Evolutionary conservation across 306 rosid genomes (phyloP).

Genomic region (Nissolia schottii): DNA sequence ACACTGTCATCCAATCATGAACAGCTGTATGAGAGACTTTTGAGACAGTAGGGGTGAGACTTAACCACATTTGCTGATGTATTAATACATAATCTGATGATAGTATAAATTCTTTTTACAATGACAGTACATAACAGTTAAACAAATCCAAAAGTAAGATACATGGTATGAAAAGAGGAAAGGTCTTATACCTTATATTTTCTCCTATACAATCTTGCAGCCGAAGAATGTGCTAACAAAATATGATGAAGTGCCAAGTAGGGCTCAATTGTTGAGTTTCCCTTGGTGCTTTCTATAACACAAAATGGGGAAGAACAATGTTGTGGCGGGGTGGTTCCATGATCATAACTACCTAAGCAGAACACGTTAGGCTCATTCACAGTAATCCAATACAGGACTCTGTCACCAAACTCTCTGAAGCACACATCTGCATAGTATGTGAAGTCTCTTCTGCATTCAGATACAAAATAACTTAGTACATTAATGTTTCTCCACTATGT

Average conservation of each 20-base stretch:
- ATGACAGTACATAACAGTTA: too few species aligned
- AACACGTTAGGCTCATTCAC: constrained; percentile 50
- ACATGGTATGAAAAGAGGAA: not conserved
- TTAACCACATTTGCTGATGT: too few species aligned
- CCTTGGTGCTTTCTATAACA: not conserved
- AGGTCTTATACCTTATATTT: constrained; percentile 32
- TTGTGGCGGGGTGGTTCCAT: constrained; percentile 32
- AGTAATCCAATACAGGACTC: constrained; percentile 42
- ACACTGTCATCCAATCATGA: too few species aligned
- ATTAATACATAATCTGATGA: too few species aligned
- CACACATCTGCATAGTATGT: constrained; percentile 45
- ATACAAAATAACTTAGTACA: not conserved
- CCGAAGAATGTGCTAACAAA: constrained; percentile 56
- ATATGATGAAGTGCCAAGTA: constrained; percentile 46
- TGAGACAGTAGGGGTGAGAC: too few species aligned
- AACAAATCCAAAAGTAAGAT: not conserved
- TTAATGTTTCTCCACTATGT: not conserved
- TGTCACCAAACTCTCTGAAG: constrained; percentile 56
- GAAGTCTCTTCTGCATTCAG: constrained; percentile 49
- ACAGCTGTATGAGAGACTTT: too few species aligned
- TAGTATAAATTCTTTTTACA: too few species aligned
- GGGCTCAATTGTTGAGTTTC: constrained; percentile 54
- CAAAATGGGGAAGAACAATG: constrained; percentile 52
- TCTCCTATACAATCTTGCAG: constrained; percentile 39
- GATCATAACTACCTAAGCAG: constrained; percentile 26